Percentiles rank a stretch among this genome's conserved stretches.
Conservation (phyloP, 2,329 filamentous ascomycete genomes). For the Apiospora phragmitis region DNA sequence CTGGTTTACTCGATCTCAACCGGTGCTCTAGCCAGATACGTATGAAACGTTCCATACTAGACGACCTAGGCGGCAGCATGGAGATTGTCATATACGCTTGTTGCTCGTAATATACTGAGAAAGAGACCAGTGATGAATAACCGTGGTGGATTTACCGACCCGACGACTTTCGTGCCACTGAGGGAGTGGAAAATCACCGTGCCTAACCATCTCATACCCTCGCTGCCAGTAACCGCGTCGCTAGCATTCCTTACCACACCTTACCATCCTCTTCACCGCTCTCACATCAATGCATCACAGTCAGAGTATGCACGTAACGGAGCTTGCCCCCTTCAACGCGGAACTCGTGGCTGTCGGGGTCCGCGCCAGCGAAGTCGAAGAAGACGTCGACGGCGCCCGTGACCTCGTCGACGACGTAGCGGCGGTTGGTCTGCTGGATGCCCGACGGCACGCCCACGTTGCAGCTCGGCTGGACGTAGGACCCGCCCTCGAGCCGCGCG, state of each 20-base stretch:
- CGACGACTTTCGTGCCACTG: background rate
- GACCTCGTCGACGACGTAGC: constrained; percentile 32
- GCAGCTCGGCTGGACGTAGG: constrained; percentile 35
- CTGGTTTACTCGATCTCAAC: background rate
- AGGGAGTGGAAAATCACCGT: too few relatives aligned
- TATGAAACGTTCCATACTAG: too few relatives aligned
- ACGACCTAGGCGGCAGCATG: too few relatives aligned
- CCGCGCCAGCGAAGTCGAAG: constrained; percentile 30
- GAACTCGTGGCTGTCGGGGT: constrained; percentile 37
- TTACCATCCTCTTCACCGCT: background rate
- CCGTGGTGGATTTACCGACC: too few relatives aligned
- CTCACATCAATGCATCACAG: constrained; percentile 26
- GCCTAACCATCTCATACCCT: background rate
- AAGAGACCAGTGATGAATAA: background rate
- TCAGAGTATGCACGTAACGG: constrained; percentile 35
- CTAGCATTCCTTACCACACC: background rate
- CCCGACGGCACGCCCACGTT: constrained; percentile 37
- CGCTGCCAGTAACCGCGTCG: too few relatives aligned
- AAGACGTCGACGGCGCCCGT: constrained; percentile 31
- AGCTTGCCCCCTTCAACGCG: constrained; percentile 33
- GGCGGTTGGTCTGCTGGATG: constrained; percentile 26
- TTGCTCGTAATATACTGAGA: background rate
- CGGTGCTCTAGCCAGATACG: too few relatives aligned
- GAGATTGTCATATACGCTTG: background rate
- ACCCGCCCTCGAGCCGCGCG: constrained; percentile 37